These are phyloP conservation scores for Suillus americanus DNA, from an alignment of 768 basidiomycete genomes.

Conservation along the genomic window DNA sequence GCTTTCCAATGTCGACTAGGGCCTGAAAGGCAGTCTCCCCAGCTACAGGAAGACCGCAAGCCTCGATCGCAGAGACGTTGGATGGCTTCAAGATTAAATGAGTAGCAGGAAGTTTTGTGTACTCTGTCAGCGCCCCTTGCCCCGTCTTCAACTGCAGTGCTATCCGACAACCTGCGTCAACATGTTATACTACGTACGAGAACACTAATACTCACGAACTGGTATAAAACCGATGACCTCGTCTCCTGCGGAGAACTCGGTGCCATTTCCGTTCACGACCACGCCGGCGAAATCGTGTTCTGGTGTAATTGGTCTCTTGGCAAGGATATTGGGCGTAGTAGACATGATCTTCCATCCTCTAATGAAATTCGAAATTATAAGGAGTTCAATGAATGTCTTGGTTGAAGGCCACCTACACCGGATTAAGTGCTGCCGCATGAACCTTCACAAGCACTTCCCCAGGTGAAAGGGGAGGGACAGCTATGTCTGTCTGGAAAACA, in stretches of 20 bases:
- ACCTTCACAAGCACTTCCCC: conserved; percentile 54
- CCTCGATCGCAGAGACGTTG: conserved; percentile 52
- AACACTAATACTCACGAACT: conserved; percentile 26
- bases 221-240: conserved; percentile 60
- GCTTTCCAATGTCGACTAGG: conserved; percentile 44
- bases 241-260: conserved; percentile 57
- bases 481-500: conserved; percentile 24
- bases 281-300: conserved; percentile 67
- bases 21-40: conserved; percentile 59
- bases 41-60: conserved; percentile 60
- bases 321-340: conserved; percentile 44
- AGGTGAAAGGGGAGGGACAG: conserved; percentile 33
- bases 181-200: neutral
- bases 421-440: conserved; percentile 63
- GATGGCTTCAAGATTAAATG: conserved; percentile 34
- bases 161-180: conserved; percentile 11
- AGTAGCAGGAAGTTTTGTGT: conserved; percentile 43
- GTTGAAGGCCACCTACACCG: conserved; percentile 47
- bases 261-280: conserved; percentile 54
- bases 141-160: conserved; percentile 35
- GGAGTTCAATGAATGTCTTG: neutral
- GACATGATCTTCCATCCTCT: conserved; percentile 64
- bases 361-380: neutral
- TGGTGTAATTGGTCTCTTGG: conserved; percentile 48
- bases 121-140: conserved; percentile 62